These are phyloP conservation scores for Fusarium vanettenii DNA, from an alignment of 2,329 filamentous ascomycete genomes.

Conservation along the genomic window DNA sequence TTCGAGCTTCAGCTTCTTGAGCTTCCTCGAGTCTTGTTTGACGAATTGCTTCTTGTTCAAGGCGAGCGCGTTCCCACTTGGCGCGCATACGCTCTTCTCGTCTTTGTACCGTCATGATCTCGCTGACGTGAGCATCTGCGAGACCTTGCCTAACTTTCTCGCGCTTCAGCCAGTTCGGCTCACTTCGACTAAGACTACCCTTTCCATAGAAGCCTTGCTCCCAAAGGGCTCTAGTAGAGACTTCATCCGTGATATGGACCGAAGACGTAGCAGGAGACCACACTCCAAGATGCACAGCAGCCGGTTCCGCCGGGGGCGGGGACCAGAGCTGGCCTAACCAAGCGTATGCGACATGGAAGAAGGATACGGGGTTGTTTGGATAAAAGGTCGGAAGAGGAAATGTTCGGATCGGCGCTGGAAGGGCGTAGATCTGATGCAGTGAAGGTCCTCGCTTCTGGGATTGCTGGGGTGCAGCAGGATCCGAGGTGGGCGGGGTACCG, in stretches of 20 bases:
- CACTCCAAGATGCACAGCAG: conserved; percentile 74
- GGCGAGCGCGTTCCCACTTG: conserved; percentile 92
- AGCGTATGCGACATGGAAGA: conserved; percentile 82
- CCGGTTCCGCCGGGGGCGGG: conserved; percentile 72
- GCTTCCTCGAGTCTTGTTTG: conserved; percentile 68
- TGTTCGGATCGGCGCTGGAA: conserved; percentile 82
- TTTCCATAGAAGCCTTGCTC: conserved; percentile 98
- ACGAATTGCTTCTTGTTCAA: conserved; percentile 86
- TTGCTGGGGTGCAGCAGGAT: conserved; percentile 33
- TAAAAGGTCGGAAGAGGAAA: conserved; percentile 90
- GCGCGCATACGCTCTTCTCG: conserved; percentile 84
- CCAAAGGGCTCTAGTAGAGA: conserved; percentile 86
- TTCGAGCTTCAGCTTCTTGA: conserved; percentile 36
- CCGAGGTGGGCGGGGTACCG: conserved; percentile 34
- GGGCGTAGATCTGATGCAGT: conserved; percentile 80
- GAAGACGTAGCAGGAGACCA: conserved; percentile 87
- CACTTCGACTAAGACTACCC: conserved; percentile 90
- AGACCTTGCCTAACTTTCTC: conserved; percentile 80
- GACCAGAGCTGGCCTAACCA: conserved; percentile 81
- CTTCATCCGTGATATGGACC: conserved; percentile 82
- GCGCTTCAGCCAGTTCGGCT: conserved; percentile 90
- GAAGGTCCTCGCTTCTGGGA: conserved; percentile 53
- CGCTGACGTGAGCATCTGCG: conserved; percentile 76
- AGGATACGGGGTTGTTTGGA: conserved; percentile 90
- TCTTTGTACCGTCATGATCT: conserved; percentile 81